Percentiles rank a stretch among this genome's conserved stretches.
phyloP scores from a whole-genome alignment of 2,329 filamentous ascomycete species.

The Fusarium brevicatenulatum region DNA sequence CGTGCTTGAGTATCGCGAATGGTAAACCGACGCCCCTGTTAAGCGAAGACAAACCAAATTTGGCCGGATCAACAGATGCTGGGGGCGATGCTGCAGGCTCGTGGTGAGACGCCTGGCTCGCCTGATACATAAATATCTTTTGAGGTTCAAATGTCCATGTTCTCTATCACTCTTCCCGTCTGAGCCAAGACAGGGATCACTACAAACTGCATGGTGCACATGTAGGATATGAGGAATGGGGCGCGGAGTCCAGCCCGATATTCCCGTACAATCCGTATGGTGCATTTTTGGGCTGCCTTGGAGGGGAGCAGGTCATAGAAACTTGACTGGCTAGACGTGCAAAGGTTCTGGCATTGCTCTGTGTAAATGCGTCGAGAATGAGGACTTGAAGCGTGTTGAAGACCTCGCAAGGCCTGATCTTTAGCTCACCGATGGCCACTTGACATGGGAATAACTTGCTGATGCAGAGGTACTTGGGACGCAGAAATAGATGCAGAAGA shows the following conservation, averaged over 20 bases:
- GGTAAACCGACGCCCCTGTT: conserved; percentile 19
- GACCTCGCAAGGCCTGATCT: background rate
- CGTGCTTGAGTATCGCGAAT: conserved; percentile 12
- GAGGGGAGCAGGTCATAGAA: conserved; percentile 4
- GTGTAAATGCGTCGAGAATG: background rate
- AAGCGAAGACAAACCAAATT: conserved; percentile 17
- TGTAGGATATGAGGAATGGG: conserved; percentile 9
- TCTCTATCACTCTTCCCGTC: conserved; percentile 1
- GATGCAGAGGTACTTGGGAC: background rate
- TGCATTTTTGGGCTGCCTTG: conserved; percentile 2
- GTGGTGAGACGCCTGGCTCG: conserved; percentile 26
- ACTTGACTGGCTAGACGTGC: background rate
- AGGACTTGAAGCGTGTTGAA: background rate
- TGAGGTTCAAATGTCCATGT: conserved; percentile 4
- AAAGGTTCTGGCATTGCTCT: background rate
- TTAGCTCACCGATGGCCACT: background rate
- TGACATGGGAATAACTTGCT: background rate
- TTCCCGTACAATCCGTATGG: conserved; percentile 2
- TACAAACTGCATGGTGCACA: conserved; percentile 3
- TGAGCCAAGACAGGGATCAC: conserved; percentile 23
- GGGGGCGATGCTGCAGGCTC: conserved; percentile 30
- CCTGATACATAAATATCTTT: conserved; percentile 8
- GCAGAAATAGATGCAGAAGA: background rate
- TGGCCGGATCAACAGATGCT: conserved; percentile 32
- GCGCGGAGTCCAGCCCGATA: conserved; percentile 9